phyloP scores from a whole-genome alignment of 257 asterid genomes.

The Solanum lignicaule region DNA sequence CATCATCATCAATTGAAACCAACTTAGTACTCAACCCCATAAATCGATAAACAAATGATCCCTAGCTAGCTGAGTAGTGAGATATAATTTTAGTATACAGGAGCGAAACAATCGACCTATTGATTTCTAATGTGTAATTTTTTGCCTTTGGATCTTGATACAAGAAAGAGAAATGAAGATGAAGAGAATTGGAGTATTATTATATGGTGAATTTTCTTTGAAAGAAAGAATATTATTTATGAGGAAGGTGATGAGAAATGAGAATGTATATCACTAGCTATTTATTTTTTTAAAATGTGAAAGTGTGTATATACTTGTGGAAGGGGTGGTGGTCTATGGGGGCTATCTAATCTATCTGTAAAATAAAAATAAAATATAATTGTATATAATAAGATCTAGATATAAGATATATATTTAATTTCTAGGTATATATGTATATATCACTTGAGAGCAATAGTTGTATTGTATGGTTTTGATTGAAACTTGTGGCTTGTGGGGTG shows the following conservation, averaged over 20 bases:
- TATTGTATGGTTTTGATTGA: conserved; percentile 13
- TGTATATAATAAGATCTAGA: neutral
- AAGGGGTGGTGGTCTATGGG: neutral
- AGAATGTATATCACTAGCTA: neutral
- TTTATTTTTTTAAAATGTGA: neutral
- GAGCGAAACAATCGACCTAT: neutral
- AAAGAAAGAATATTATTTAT: neutral
- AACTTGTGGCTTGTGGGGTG: conserved; percentile 27
- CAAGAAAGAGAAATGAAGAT: conserved; percentile 1
- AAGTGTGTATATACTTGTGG: neutral
- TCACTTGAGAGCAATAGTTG: conserved; percentile 11
- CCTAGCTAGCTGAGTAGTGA: neutral
- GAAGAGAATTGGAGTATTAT: conserved; percentile 9
- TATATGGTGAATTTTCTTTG: neutral
- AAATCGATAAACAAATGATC: neutral
- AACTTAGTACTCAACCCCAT: conserved; percentile 30
- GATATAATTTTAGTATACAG: neutral
- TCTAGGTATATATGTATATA: neutral
- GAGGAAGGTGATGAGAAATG: conserved; percentile 37
- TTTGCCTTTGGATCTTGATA: conserved; percentile 8
- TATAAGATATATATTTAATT: neutral
- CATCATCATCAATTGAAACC: conserved; percentile 14
- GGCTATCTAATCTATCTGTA: conserved; percentile 29
- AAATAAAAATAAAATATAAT: conserved; percentile 8
- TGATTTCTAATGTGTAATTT: neutral